Evolutionary conservation across 805 yeast genomes (phyloP), one percentile per base, ranked within the genome.

Genomic region (Cyberlindnera euphorbiiphila): DNA sequence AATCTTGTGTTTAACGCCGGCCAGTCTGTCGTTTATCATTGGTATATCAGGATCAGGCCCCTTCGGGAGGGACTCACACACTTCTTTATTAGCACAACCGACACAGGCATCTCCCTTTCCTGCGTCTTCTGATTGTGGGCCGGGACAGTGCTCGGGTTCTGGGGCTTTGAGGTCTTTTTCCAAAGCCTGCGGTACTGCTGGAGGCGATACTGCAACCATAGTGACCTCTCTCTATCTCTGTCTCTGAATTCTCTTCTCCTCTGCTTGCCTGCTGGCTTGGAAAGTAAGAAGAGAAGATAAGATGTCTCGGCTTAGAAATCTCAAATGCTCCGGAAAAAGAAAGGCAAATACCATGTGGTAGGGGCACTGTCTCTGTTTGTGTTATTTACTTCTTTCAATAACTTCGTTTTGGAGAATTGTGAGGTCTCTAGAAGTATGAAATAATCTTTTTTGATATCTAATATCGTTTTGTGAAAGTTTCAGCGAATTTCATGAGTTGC

Each of bases 141-240:
- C 99, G 0, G 98, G 98, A 65, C 99, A 93, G 61, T 93, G 98
- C 56, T 88, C 97, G 1, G 98, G 98, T 54, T 83, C 94, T 1
- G 93, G 88, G 1, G 80, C 85, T 38, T 69, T 66, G 18, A 74
- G 46, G 29, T 52, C 45, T 25, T 47, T 41, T 4, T 37, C 34
- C 30, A 44, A 36, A 6, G 53, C 52, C 17, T 48, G 35, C 6
- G 47, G 52, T 16, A 50, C 41, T 5, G 47, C 31, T 25, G 50
- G 43, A 13, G 46, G 49, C 27, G 49, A 41, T 21, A 23, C 17
- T 3, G 45, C 32, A 15, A 40, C 36, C 48, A 45, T 43, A 4
- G n/a, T n/a, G n/a, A n/a, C n/a, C n/a, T n/a, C n/a, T n/a, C n/a
- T n/a, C n/a, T n/a, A n/a, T n/a, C n/a, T n/a, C n/a, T n/a, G n/a